Conservation (phyloP, 129 eudicot species). For the Pseudognaphalium luteoalbum region DNA sequence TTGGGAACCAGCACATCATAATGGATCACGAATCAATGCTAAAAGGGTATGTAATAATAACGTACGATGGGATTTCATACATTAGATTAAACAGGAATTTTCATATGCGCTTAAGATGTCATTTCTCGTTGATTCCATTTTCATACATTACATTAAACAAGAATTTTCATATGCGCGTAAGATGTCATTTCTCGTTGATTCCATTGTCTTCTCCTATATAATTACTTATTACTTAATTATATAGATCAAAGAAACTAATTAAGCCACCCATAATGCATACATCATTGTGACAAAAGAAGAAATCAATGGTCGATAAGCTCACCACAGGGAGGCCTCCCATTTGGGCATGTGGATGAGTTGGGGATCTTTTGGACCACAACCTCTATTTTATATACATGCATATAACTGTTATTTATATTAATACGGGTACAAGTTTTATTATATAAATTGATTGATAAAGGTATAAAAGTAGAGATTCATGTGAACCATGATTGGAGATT, state of each 20-base stretch:
- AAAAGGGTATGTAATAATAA: not conserved
- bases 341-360: constrained; percentile 18
- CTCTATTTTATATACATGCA: not conserved
- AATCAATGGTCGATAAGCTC: constrained; percentile 5
- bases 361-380: constrained; percentile 18
- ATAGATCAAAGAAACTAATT: not conserved
- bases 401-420: not conserved
- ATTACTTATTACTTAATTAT: not conserved
- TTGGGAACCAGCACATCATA: not conserved
- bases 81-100: not conserved
- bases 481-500: not conserved
- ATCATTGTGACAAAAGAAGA: constrained; percentile 1
- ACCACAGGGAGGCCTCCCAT: not conserved
- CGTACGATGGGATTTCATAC: not conserved
- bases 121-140: too few species aligned
- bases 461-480: not conserved
- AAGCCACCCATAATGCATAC: not conserved
- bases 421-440: not conserved
- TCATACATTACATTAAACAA: not conserved
- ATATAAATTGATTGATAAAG: not conserved
- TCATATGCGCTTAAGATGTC: too few species aligned
- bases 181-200: constrained; percentile 2
- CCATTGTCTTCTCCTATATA: not conserved
- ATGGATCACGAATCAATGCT: not conserved
- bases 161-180: not conserved